Evolutionary conservation across 257 asterid genomes (phyloP).

Genomic region (Cruciata laevipes): DNA sequence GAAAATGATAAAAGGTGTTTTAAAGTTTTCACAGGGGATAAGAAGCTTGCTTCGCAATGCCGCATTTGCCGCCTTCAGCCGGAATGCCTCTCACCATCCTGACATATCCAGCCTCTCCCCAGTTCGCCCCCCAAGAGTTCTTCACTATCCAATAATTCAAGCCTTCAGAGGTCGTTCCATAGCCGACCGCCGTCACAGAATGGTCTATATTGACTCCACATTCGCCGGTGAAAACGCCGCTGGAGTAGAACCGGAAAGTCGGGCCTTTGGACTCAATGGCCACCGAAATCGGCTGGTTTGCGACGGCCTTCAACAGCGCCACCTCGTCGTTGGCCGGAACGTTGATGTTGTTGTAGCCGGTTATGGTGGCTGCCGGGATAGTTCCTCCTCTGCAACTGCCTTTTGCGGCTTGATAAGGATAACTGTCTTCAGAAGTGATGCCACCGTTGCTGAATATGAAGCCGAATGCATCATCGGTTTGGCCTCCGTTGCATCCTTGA

Average conservation of each 20-base stretch:
- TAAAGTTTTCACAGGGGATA: too few relatives aligned
- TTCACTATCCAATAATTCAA: slow-evolving; percentile 30
- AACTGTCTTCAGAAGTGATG: too few relatives aligned
- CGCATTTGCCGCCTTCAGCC: slow-evolving; percentile 30
- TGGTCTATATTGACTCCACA: slow-evolving; percentile 32
- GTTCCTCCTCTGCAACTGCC: too few relatives aligned
- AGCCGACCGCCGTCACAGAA: slow-evolving; percentile 29
- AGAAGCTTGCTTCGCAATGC: slow-evolving; percentile 32
- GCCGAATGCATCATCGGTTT: too few relatives aligned
- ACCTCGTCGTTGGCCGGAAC: slow-evolving; percentile 28
- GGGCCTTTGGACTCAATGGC: slow-evolving; percentile 29
- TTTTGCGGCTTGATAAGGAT: too few relatives aligned
- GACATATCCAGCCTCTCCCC: slow-evolving; percentile 28
- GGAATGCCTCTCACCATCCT: slow-evolving; percentile 23
- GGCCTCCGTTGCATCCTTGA: too few relatives aligned
- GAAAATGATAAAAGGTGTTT: too few relatives aligned
- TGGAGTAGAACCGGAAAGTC: slow-evolving; percentile 24
- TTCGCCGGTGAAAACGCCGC: slow-evolving; percentile 30
- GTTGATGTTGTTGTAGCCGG: slow-evolving; percentile 14
- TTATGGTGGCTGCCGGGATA: neutral
- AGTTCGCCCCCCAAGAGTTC: slow-evolving; percentile 4
- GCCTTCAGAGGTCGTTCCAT: slow-evolving; percentile 16
- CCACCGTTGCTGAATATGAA: too few relatives aligned
- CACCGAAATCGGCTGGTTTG: slow-evolving; percentile 32
- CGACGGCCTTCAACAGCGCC: slow-evolving; percentile 27